These are phyloP conservation scores for Lentinula boryana DNA, from an alignment of 768 basidiomycete genomes.

Conservation along the genomic window DNA sequence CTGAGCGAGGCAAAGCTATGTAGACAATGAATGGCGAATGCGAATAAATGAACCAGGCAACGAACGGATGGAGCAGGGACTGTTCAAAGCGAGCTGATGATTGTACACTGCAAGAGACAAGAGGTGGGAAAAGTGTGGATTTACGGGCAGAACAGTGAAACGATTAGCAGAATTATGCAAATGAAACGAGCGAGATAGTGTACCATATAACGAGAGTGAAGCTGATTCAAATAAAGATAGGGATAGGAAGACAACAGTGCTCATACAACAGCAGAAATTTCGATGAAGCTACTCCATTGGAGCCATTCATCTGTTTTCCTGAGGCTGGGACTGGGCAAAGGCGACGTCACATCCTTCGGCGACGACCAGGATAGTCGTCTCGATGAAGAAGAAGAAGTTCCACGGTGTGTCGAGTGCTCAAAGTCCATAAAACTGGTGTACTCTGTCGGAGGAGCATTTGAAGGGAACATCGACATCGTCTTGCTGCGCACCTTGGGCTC, in stretches of 20 bases:
- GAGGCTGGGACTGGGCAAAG: background rate
- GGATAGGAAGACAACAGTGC: no score
- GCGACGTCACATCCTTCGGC: background rate
- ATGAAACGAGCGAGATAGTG: background rate
- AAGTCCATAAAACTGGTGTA: constrained; percentile 7
- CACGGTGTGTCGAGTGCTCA: background rate
- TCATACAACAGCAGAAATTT: background rate
- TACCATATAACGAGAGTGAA: background rate
- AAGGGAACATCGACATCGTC: constrained; percentile 3
- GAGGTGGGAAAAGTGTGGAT: background rate
- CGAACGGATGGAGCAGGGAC: background rate
- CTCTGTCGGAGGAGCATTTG: background rate
- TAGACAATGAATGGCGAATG: background rate
- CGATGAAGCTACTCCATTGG: background rate
- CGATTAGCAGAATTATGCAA: background rate
- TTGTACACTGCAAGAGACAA: background rate
- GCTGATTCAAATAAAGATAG: no score
- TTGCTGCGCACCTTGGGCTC: background rate
- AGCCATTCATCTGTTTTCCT: background rate
- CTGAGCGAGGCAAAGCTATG: background rate
- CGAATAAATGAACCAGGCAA: background rate
- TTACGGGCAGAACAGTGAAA: background rate
- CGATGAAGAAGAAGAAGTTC: background rate
- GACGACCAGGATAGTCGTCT: background rate
- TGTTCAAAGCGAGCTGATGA: background rate